Evolutionary conservation across 1,284 basidiomycete species (phyloP).

Genomic region (Moesziomyces antarcticus): DNA sequence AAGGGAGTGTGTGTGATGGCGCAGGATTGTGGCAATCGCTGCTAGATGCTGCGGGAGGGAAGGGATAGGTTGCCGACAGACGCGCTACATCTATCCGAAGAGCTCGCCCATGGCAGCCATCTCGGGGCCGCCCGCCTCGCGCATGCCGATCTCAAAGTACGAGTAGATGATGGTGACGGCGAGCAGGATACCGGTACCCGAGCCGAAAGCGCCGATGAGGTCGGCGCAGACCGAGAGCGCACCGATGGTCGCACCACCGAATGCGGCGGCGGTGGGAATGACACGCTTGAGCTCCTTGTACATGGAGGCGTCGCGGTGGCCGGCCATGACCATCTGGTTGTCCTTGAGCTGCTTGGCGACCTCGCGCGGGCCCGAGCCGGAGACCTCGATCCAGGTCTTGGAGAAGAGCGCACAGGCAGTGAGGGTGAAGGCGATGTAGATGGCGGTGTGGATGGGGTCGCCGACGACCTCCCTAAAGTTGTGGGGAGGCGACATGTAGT

Average conservation of each 20-base stretch:
- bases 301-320: slow-evolving; percentile 95
- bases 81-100: slow-evolving; percentile 37
- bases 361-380: slow-evolving; percentile 92
- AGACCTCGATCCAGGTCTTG: slow-evolving; percentile 99
- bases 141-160: slow-evolving; percentile 72
- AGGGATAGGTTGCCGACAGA: not conserved
- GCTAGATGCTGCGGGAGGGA: slow-evolving; percentile 7
- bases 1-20: not conserved
- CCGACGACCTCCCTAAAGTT: slow-evolving; percentile 85
- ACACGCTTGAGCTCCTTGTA: slow-evolving; percentile 99
- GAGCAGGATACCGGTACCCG: slow-evolving; percentile 96
- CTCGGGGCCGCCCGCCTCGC: slow-evolving; percentile 71
- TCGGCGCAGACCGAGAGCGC: slow-evolving; percentile 94
- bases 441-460: slow-evolving; percentile 91
- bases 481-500: slow-evolving; percentile 97
- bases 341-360: slow-evolving; percentile 99
- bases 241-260: slow-evolving; percentile 94
- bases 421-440: slow-evolving; percentile 93
- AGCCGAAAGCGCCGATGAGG: slow-evolving; percentile 93
- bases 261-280: slow-evolving; percentile 95
- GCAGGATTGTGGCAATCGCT: not conserved
- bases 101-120: slow-evolving; percentile 70
- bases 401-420: slow-evolving; percentile 96
- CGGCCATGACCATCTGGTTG: slow-evolving; percentile 98
- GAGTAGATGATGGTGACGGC: slow-evolving; percentile 95